Base-by-base conservation (phyloP, 192 early-diverging fungal genomes). In the Rhizophagus sp. region DNA sequence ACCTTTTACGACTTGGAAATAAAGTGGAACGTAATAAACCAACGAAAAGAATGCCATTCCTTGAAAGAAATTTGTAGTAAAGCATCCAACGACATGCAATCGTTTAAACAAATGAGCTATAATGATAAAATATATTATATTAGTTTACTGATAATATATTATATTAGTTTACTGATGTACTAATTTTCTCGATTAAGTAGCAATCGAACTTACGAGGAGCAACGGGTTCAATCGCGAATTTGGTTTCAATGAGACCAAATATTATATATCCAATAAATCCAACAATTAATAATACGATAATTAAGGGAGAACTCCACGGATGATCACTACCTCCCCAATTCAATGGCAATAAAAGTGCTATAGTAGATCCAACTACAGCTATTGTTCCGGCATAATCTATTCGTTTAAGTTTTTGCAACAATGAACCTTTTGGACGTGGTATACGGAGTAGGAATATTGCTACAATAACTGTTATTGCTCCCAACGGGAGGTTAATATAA, bases 1-100 rank as follows among this genome's bases (percentile, higher is more conserved):
- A 47, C 89, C 92, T 66, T 91, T 86, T 25, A 96, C 93, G 64
- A 97, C 87, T 82, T 96, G 91, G 83, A 96, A 96, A 83, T 92
- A 97, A 61, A 91, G 80, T 34, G 94, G 91, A n/a, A 93, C 79
- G 82, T 95, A 97, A 82, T 91, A 96, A 19, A 93, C 88, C 2
- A 91, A 84, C 2, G 86, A 88, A 72, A 89, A 88, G 39, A 91
- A 91, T 0, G 85, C 84, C 44, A 91, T 90, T 17, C 92, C 89
- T 33, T 87, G 89, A 81, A 95, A 91, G 63, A 92, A 86, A 67
- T 91, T 89, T 65, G 87, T 86, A 3, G 85, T 33, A 44, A 94
- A 91, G 24, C 91, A 86, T 36, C 92, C 76, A 22, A 90, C 77
- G 12, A 91, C 87, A 39, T 69, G 91, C 82, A 91, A 90, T 64